A percentile compares a stretch with the other conserved stretches of the same genome.
Evolutionary conservation across 2,329 filamentous ascomycete genomes (phyloP).

Genomic region (Colletotrichum lentis): DNA sequence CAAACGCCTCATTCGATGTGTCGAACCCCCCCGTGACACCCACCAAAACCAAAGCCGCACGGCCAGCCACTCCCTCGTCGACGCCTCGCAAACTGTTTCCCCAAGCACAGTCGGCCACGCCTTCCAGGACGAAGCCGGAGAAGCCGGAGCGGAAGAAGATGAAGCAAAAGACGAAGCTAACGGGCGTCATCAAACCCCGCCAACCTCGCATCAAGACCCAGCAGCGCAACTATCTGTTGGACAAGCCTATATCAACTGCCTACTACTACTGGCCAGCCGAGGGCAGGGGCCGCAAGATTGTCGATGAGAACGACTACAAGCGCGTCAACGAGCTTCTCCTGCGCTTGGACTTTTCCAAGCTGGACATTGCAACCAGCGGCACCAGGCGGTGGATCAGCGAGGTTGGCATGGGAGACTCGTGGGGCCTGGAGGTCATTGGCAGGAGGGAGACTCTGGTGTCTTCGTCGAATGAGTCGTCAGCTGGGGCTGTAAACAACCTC

Average conservation of each 20-base stretch:
- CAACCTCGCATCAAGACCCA: constrained; percentile 71
- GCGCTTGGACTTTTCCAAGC: constrained; percentile 75
- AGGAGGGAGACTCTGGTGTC: constrained; percentile 44
- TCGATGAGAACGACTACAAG: constrained; percentile 71
- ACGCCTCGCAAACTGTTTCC: constrained; percentile 48
- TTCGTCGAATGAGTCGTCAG: constrained; percentile 24
- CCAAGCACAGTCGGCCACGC: constrained; percentile 2
- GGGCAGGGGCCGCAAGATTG: constrained; percentile 69
- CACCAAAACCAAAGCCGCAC: constrained; percentile 41
- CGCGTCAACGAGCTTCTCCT: constrained; percentile 74
- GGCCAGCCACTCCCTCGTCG: constrained; percentile 45
- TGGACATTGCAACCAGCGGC: constrained; percentile 69
- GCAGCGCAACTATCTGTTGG: constrained; percentile 58
- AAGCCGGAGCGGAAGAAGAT: constrained; percentile 44
- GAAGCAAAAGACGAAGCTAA: constrained; percentile 59
- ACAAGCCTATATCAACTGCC: constrained; percentile 61
- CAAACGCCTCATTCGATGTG: constrained; percentile 44
- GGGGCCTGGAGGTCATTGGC: constrained; percentile 63
- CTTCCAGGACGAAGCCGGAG: constrained; percentile 47
- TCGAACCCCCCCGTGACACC: constrained; percentile 45
- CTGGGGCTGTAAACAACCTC: constrained; percentile 54
- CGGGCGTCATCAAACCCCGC: constrained; percentile 69
- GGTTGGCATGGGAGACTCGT: constrained; percentile 62
- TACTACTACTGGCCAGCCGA: constrained; percentile 72
- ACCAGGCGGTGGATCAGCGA: constrained; percentile 76